A percentile compares a stretch with the other conserved stretches of the same genome.
Conservation (phyloP, 148 eudicot species). For the Persicaria tinctoria region DNA sequence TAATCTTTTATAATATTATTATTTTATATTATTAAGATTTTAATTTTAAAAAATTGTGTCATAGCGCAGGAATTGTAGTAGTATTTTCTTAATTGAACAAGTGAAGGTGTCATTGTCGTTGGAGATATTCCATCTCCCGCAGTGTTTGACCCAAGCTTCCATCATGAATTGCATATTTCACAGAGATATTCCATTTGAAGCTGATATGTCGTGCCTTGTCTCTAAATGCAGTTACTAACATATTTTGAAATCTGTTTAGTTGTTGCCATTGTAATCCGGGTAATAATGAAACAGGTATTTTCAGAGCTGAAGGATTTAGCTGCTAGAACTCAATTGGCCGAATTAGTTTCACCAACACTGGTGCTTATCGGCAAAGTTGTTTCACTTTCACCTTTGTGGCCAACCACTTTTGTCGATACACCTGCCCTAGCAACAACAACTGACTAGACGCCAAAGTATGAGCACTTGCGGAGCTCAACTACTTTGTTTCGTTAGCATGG, state of each 20-base stretch:
- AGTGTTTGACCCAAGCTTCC: too few relatives aligned
- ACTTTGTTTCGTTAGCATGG: background rate
- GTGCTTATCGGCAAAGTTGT: constrained; percentile 95
- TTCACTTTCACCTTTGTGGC: constrained; percentile 87
- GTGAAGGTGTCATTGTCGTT: too few relatives aligned
- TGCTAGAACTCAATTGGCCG: constrained; percentile 36
- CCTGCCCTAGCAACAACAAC: constrained; percentile 1
- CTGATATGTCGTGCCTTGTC: too few relatives aligned
- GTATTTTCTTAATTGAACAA: too few relatives aligned
- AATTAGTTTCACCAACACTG: constrained; percentile 76
- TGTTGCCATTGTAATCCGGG: background rate
- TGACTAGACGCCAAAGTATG: background rate
- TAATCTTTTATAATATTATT: too few relatives aligned
- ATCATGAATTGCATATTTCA: too few relatives aligned
- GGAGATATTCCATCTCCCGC: too few relatives aligned
- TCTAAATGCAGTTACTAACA: background rate
- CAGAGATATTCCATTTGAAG: too few relatives aligned
- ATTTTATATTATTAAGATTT: too few relatives aligned
- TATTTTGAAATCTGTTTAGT: background rate
- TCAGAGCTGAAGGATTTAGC: constrained; percentile 77
- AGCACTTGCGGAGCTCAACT: background rate
- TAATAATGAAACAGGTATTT: constrained; percentile 47
- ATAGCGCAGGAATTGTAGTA: too few relatives aligned
- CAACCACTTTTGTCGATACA: constrained; percentile 22
- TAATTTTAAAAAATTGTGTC: too few relatives aligned